Evolutionary conservation across 2,329 filamentous ascomycete species (phyloP).

Genomic region (Claviceps sorghi): DNA sequence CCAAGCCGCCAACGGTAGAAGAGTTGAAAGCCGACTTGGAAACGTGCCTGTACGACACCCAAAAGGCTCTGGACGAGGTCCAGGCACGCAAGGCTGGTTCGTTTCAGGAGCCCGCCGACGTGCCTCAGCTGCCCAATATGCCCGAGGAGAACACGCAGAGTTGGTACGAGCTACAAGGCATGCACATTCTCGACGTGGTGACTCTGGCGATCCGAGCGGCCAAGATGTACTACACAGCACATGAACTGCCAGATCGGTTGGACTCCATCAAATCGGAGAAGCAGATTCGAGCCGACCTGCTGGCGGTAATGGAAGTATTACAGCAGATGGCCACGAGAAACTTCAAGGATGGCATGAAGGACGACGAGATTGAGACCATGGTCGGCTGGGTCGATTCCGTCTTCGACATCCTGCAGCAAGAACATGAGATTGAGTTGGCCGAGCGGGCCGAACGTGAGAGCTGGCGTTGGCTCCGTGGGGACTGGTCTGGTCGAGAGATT

Average conservation of each 20-base stretch:
- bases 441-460: constrained; percentile 55
- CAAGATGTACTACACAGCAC: constrained; percentile 90
- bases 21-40: constrained; percentile 58
- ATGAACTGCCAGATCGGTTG: constrained; percentile 72
- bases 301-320: constrained; percentile 76
- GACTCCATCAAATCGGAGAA: constrained; percentile 81
- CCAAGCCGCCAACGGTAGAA: constrained; percentile 69
- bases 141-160: constrained; percentile 39
- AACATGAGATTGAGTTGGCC: constrained; percentile 61
- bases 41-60: constrained; percentile 53
- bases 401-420: constrained; percentile 57
- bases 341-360: constrained; percentile 68
- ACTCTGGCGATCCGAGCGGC: constrained; percentile 92
- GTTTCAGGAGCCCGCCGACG: constrained; percentile 14
- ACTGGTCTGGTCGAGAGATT: constrained; percentile 62
- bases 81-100: constrained; percentile 22
- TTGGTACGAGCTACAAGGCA: constrained; percentile 78
- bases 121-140: constrained; percentile 23
- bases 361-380: constrained; percentile 65
- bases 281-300: constrained; percentile 67
- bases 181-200: constrained; percentile 83
- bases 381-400: constrained; percentile 67
- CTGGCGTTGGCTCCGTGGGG: constrained; percentile 67
- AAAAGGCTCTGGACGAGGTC: constrained; percentile 50
- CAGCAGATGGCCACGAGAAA: constrained; percentile 82